Evolutionary conservation across 1,284 basidiomycete genomes (phyloP).

Genomic region (Trichosporon coremiiforme): DNA sequence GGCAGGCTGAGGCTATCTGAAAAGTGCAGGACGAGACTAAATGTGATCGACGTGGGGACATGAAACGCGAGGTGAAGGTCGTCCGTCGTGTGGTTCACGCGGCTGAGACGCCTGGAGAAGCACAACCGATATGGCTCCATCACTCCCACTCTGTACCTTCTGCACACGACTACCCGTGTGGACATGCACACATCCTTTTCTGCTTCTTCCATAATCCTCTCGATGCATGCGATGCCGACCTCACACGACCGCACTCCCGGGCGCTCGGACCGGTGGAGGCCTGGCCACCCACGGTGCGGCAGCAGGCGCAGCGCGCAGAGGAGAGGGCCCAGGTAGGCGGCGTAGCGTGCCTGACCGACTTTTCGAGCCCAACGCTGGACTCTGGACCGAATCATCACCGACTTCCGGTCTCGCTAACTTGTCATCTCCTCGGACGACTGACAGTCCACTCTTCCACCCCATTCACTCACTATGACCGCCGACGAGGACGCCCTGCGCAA

Average conservation of each 20-base stretch:
- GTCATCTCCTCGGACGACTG: neutral
- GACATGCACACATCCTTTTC: neutral
- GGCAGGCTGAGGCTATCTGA: too few relatives aligned
- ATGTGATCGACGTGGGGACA: neutral
- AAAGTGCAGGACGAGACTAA: neutral
- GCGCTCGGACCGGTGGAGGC: conserved; percentile 8
- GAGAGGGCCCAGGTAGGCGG: neutral
- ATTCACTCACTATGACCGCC: conserved; percentile 18
- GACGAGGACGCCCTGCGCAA: conserved; percentile 24
- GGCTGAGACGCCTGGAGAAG: neutral
- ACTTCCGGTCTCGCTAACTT: neutral
- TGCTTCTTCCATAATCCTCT: neutral
- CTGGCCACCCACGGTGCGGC: neutral
- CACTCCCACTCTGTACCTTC: neutral
- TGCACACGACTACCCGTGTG: neutral
- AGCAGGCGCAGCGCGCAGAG: neutral
- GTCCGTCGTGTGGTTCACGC: neutral
- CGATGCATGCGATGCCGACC: neutral
- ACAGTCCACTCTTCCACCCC: neutral
- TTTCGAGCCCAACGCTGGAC: neutral
- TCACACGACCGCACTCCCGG: neutral
- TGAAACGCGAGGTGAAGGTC: neutral
- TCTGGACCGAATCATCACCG: neutral
- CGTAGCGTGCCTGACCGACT: neutral
- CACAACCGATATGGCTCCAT: neutral